These are phyloP conservation scores for Kurtzmaniella quercitrusa DNA, from an alignment of 1,139 yeast species.

Conservation along the genomic window DNA sequence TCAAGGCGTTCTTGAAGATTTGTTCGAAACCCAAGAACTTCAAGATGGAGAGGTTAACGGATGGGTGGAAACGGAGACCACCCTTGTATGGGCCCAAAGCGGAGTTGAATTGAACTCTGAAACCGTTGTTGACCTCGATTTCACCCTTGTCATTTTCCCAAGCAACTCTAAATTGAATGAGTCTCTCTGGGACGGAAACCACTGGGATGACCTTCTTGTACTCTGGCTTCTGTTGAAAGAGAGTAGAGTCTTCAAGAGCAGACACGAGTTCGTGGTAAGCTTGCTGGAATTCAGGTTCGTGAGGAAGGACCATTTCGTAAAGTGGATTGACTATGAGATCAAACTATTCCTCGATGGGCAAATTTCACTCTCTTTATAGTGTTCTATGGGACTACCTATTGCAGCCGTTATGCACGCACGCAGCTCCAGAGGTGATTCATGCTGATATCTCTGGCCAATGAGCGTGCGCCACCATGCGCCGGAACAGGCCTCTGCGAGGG, in stretches of 20 bases:
- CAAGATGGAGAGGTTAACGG: constrained; percentile 90
- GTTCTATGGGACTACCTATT: neutral
- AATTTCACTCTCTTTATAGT: constrained; percentile 3
- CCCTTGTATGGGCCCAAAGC: constrained; percentile 99
- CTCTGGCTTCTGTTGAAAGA: constrained; percentile 85
- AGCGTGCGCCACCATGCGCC: constrained; percentile 2
- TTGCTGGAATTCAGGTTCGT: constrained; percentile 98
- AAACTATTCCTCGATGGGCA: neutral
- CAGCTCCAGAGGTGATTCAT: neutral
- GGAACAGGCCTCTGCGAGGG: constrained; percentile 5
- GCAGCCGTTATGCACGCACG: constrained; percentile 1
- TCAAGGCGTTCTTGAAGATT: constrained; percentile 95
- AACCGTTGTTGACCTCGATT: constrained; percentile 92
- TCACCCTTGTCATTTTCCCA: constrained; percentile 97
- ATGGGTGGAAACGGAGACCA: constrained; percentile 96
- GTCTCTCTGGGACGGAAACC: constrained; percentile 92
- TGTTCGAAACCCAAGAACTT: constrained; percentile 98
- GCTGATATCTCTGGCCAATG: constrained; percentile 10
- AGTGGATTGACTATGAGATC: neutral
- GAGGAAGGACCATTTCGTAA: constrained; percentile 47
- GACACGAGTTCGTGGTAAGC: constrained; percentile 91
- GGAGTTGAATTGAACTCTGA: constrained; percentile 97
- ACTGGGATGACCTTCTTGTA: constrained; percentile 87
- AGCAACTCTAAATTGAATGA: constrained; percentile 92
- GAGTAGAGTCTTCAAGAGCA: constrained; percentile 86